phyloP scores from a whole-genome alignment of 2,329 filamentous ascomycete species.

The Calonectria crousiana region DNA sequence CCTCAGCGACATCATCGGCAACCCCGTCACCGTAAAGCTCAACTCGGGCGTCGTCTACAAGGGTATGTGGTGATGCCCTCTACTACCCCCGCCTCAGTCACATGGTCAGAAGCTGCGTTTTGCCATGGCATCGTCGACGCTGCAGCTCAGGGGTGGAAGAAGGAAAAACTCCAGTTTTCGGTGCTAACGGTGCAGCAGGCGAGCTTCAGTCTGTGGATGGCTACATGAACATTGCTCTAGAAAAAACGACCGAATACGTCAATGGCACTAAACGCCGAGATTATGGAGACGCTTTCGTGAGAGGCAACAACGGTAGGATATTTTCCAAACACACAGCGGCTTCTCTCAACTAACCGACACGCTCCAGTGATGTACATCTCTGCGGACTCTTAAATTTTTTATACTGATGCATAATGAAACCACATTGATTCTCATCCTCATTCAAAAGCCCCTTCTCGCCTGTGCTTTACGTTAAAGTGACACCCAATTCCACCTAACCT shows the following conservation, averaged over 20 bases:
- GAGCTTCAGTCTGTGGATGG: slow-evolving; percentile 97
- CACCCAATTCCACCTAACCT: neutral
- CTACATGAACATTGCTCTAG: slow-evolving; percentile 99
- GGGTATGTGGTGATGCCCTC: slow-evolving; percentile 65
- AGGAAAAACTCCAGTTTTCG: neutral
- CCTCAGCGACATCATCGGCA: slow-evolving; percentile 92
- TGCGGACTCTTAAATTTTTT: slow-evolving; percentile 63
- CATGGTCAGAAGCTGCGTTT: neutral
- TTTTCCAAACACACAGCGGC: neutral
- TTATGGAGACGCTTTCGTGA: slow-evolving; percentile 95
- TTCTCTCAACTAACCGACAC: slow-evolving; percentile 24
- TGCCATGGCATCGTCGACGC: neutral
- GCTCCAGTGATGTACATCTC: slow-evolving; percentile 77
- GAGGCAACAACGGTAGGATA: slow-evolving; percentile 89
- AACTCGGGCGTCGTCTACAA: slow-evolving; percentile 99
- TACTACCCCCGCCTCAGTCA: neutral
- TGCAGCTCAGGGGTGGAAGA: neutral
- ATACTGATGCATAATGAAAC: slow-evolving; percentile 34
- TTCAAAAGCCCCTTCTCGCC: neutral
- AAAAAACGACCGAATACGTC: slow-evolving; percentile 93
- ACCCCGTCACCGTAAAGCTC: slow-evolving; percentile 94
- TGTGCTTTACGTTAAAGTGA: neutral
- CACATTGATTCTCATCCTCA: slow-evolving; percentile 23
- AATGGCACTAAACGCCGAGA: slow-evolving; percentile 84
- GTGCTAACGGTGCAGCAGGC: slow-evolving; percentile 64